A percentile compares a stretch with the other conserved stretches of the same genome.
Conservation (phyloP, 345 rosid species). For the Mangifera indica region DNA sequence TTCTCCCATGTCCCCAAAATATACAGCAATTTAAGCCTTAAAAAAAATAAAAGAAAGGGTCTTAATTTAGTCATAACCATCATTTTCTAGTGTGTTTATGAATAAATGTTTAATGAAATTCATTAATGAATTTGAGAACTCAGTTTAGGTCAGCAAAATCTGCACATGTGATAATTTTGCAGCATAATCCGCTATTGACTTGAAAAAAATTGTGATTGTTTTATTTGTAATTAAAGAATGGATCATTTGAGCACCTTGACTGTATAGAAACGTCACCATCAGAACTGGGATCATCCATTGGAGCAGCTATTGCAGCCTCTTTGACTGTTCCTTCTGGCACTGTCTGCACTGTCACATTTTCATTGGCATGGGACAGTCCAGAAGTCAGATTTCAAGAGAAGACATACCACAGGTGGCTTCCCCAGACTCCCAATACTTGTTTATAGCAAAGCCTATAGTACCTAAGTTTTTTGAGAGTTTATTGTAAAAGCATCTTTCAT, state of each 20-base stretch:
- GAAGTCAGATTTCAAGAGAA: slow-evolving; percentile 68
- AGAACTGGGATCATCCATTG: slow-evolving; percentile 80
- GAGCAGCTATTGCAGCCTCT: slow-evolving; percentile 90
- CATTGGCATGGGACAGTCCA: slow-evolving; percentile 95
- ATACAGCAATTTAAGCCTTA: neutral
- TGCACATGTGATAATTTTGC: too few species aligned
- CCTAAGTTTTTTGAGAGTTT: neutral
- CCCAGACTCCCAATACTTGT: neutral
- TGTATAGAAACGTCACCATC: slow-evolving; percentile 46
- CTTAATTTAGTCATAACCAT: too few species aligned
- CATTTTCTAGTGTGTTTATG: neutral
- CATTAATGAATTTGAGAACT: too few species aligned
- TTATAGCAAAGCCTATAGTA: neutral
- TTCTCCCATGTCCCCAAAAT: neutral
- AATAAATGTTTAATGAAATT: neutral
- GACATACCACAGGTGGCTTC: slow-evolving; percentile 71
- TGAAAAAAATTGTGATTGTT: too few species aligned
- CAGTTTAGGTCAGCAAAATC: too few species aligned
- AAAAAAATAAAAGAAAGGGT: too few species aligned
- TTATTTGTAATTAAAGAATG: slow-evolving; percentile 42
- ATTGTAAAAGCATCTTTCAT: slow-evolving; percentile 1
- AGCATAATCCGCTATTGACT: too few species aligned
- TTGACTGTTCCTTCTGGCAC: slow-evolving; percentile 67
- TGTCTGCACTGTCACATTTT: slow-evolving; percentile 63
- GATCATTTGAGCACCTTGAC: slow-evolving; percentile 65